Conservation (phyloP, 2,329 filamentous ascomycete genomes). For the Trichophyton simii region DNA sequence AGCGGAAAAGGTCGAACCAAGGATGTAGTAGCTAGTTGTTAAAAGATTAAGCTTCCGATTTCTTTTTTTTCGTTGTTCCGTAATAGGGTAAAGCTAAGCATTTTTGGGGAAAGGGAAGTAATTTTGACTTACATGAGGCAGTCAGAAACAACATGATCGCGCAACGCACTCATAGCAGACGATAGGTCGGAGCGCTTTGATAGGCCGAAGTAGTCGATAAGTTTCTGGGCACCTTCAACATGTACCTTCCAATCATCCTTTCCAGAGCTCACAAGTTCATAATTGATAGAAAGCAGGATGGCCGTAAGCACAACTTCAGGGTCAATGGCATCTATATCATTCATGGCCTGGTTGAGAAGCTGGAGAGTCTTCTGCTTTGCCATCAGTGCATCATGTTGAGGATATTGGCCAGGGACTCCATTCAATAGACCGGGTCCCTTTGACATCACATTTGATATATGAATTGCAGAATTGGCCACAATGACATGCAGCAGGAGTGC, state of each 20-base stretch:
- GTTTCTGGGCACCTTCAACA: constrained; percentile 38
- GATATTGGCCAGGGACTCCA: not conserved
- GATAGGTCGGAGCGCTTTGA: not conserved
- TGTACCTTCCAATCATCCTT: constrained; percentile 41
- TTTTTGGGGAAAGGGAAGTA: not conserved
- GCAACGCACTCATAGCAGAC: constrained; percentile 2
- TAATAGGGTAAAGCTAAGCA: not conserved
- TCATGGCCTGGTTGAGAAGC: constrained; percentile 27
- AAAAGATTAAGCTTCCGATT: not conserved
- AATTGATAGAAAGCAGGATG: constrained; percentile 16
- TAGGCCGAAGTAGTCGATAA: constrained; percentile 21
- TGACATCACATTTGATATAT: constrained; percentile 4
- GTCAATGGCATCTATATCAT: constrained; percentile 16
- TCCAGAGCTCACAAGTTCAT: constrained; percentile 40
- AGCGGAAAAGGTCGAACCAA: constrained; percentile 6
- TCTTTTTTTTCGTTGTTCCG: not conserved
- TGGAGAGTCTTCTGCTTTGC: constrained; percentile 32
- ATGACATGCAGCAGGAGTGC: constrained; percentile 3
- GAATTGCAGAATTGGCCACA: constrained; percentile 7
- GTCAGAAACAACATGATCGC: constrained; percentile 18
- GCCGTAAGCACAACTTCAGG: constrained; percentile 32
- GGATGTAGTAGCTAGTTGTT: constrained; percentile 6
- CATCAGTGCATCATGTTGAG: constrained; percentile 1
- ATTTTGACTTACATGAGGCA: constrained; percentile 5
- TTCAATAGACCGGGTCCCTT: not conserved